A percentile compares a stretch with the other conserved stretches of the same genome.
Evolutionary conservation across 371 early-diverging fungal species (phyloP).

Genomic region (Apophysomyces trapeziformis): DNA sequence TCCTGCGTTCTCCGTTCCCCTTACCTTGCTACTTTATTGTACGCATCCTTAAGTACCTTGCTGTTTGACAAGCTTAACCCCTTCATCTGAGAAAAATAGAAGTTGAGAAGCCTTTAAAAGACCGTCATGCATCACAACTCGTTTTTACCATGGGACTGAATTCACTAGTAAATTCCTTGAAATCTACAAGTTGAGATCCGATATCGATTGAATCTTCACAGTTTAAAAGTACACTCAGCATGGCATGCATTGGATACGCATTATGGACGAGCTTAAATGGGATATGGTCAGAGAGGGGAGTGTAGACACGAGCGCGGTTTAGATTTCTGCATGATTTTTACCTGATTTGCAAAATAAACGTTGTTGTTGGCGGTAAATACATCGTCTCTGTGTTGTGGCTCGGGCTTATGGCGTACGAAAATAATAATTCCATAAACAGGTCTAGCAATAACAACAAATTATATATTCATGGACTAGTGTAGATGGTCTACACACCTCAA

Average conservation of each 20-base stretch:
- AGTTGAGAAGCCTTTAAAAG: not conserved
- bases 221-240: conserved; percentile 41
- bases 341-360: conserved; percentile 50
- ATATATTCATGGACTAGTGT: too few species aligned
- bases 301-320: not conserved
- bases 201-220: conserved; percentile 31
- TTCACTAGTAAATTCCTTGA: conserved; percentile 42
- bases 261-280: conserved; percentile 30
- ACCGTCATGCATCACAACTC: not conserved
- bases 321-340: conserved; percentile 13
- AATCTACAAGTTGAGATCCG: conserved; percentile 32
- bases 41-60: conserved; percentile 32
- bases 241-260: conserved; percentile 49
- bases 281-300: not conserved
- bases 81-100: conserved; percentile 30
- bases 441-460: conserved; percentile 11
- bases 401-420: conserved; percentile 27
- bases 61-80: conserved; percentile 45
- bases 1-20: conserved; percentile 7
- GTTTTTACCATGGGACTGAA: conserved; percentile 38
- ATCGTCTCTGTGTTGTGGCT: conserved; percentile 25
- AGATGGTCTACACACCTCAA: conserved; percentile 18
- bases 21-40: conserved; percentile 42
- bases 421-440: conserved; percentile 46
- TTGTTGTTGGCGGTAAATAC: conserved; percentile 17